Conservation (phyloP, 2,329 filamentous ascomycete genomes). For the Pochonia chlamydosporia region DNA sequence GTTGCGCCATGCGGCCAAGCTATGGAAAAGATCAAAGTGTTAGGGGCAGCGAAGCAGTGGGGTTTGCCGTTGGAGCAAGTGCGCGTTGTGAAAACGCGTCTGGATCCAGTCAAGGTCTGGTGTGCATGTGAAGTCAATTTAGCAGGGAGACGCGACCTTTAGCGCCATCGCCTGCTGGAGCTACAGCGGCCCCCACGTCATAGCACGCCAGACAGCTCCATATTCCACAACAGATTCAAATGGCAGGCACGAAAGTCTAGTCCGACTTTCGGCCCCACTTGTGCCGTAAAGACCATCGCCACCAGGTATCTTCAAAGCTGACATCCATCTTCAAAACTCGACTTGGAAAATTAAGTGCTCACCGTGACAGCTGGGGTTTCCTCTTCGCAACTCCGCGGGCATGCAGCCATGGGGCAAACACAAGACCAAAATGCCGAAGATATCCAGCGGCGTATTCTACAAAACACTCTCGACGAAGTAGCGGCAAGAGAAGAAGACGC, state of each 20-base stretch:
- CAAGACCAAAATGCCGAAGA: constrained; percentile 20
- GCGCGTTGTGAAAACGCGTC: constrained; percentile 1
- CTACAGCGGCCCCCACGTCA: neutral
- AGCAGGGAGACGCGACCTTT: neutral
- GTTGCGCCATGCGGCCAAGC: neutral
- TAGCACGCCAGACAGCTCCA: too few species aligned
- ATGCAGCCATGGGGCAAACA: neutral
- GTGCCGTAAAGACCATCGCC: neutral
- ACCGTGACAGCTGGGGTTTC: neutral
- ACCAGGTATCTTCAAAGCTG: too few species aligned
- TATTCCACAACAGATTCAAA: too few species aligned
- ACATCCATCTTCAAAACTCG: too few species aligned
- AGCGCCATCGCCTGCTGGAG: neutral
- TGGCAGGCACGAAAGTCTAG: too few species aligned
- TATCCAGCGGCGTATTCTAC: constrained; percentile 35
- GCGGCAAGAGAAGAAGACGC: constrained; percentile 19
- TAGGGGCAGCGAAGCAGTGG: neutral
- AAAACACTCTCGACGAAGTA: constrained; percentile 39
- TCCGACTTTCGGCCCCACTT: neutral
- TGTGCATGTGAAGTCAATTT: neutral
- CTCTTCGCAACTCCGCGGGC: neutral
- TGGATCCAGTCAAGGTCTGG: too few species aligned
- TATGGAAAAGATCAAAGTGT: neutral
- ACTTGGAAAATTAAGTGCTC: neutral
- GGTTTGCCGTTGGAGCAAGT: neutral